Base-by-base conservation (phyloP, 305 asterid species). In the Solanum chacoense region DNA sequence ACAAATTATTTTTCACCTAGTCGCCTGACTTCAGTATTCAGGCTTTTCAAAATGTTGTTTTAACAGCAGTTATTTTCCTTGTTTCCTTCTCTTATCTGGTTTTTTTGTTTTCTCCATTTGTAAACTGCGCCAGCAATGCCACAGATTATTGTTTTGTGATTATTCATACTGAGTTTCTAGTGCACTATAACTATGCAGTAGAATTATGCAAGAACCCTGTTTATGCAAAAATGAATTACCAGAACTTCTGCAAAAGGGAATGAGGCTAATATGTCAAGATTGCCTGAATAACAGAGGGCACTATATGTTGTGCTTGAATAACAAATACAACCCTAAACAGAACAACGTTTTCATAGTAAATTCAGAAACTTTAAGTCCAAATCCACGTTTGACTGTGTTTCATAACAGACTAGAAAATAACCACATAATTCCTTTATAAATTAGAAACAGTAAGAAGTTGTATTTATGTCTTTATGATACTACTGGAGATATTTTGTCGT, bases 81-180 rank as follows among this genome's bases (percentile, higher is more conserved):
- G 24, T 9, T 80, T 28, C 63, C 63, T 80, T 80, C 69, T 40
- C 31, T 40, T 40, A 26, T 40, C 37, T 40, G 26, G 5, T 42
- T 80, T 80, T 67, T 26, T 67, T 11, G 74, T 11, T 67, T 67
- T 67, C 74, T 26, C 26, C 28, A 59, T 59, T 55, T 7, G 92
- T 91, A 55, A 90, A 89, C 11, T 95, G 96, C 72, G 94, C 93
- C 38, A 91, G 90, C 86, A 91, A 91, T 75, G 88, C 81, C 35
- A 88, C 88, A 14, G 89, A 55, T 74, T 72, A 93, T 90, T 87
- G 93, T 45, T 95, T 95, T 59, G 96, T 92, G 4, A 91, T 93
- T 85, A 91, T 92, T 75, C 95, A 92, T 87, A 87, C 88, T 4
- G 92, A 93, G 72, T 75, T 93, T 78, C 89, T 93, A 8, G 73